A percentile compares a stretch with the other conserved stretches of the same genome.
These are phyloP conservation scores for Globisporangium spiculum DNA, from an alignment of 352 stramenopile genomes.

Conservation along the genomic window DNA sequence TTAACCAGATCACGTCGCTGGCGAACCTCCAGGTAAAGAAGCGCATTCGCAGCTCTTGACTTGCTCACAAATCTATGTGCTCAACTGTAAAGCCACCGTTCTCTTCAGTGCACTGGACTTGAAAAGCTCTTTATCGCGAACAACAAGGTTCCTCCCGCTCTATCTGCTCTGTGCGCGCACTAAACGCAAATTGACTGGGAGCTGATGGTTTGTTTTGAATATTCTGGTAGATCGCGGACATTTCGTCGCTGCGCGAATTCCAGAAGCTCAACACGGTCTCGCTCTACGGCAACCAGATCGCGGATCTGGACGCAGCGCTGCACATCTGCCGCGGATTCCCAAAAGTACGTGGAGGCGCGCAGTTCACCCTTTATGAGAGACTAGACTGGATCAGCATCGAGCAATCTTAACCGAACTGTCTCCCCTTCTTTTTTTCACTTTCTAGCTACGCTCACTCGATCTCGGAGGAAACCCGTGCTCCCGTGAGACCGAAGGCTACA, in stretches of 20 bases:
- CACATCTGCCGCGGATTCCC: constrained; percentile 50
- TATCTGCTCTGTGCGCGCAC: neutral
- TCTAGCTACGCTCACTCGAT: constrained; percentile 63
- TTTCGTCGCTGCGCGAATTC: constrained; percentile 40
- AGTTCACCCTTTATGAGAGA: neutral
- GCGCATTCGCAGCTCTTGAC: neutral
- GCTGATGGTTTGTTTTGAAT: neutral
- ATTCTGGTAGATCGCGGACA: constrained; percentile 38
- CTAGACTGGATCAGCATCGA: neutral
- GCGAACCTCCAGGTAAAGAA: constrained; percentile 39
- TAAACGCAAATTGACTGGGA: neutral
- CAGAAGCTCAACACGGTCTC: constrained; percentile 56
- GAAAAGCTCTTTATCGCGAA: constrained; percentile 67
- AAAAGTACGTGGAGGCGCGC: constrained; percentile 28
- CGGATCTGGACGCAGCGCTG: constrained; percentile 39
- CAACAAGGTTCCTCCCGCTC: constrained; percentile 33
- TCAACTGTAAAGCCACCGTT: neutral
- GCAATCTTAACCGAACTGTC: neutral
- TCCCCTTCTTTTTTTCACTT: neutral
- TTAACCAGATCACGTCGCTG: constrained; percentile 55
- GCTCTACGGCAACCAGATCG: constrained; percentile 55
- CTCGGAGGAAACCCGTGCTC: constrained; percentile 77
- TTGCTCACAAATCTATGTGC: neutral
- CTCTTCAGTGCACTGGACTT: constrained; percentile 45
- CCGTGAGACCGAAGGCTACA: constrained; percentile 57